phyloP scores from a whole-genome alignment of 331 rosid genomes.

The Cydonia oblonga region DNA sequence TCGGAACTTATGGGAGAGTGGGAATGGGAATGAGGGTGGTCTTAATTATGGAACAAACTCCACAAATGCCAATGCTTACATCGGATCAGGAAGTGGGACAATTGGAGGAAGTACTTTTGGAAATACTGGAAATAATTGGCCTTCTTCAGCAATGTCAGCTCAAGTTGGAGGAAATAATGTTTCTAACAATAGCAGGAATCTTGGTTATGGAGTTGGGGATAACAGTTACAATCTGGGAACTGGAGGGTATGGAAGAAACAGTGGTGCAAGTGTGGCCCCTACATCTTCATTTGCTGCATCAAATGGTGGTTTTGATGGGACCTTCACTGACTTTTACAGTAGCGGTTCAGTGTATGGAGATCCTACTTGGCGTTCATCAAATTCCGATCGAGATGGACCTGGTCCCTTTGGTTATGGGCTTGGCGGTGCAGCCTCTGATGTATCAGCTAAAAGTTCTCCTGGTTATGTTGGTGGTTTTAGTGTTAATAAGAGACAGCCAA shows the following conservation, averaged over 20 bases:
- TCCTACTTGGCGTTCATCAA: constrained; percentile 32
- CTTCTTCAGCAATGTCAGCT: constrained; percentile 20
- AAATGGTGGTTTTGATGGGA: constrained; percentile 22
- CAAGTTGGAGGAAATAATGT: constrained; percentile 21
- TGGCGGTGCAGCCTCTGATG: constrained; percentile 23
- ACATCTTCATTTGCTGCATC: constrained; percentile 28
- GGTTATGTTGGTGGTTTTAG: constrained; percentile 33
- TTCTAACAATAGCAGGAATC: constrained; percentile 13
- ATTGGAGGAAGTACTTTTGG: constrained; percentile 24
- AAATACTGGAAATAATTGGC: constrained; percentile 26
- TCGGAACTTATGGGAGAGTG: constrained; percentile 29
- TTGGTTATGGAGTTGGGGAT: constrained; percentile 26
- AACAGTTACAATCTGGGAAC: constrained; percentile 25
- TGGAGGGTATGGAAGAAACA: constrained; percentile 34
- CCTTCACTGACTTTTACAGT: constrained; percentile 17
- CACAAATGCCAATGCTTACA: constrained; percentile 17
- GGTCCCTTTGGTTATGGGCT: constrained; percentile 36
- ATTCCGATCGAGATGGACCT: constrained; percentile 22
- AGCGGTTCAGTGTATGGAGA: constrained; percentile 15
- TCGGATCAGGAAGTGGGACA: constrained; percentile 20
- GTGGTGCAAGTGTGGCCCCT: constrained; percentile 14
- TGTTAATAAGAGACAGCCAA: constrained; percentile 33
- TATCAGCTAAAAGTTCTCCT: constrained; percentile 31
- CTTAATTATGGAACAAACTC: constrained; percentile 27
- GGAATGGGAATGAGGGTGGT: background rate